phyloP scores from a whole-genome alignment of 257 asterid genomes.

The Rehmannia glutinosa region DNA sequence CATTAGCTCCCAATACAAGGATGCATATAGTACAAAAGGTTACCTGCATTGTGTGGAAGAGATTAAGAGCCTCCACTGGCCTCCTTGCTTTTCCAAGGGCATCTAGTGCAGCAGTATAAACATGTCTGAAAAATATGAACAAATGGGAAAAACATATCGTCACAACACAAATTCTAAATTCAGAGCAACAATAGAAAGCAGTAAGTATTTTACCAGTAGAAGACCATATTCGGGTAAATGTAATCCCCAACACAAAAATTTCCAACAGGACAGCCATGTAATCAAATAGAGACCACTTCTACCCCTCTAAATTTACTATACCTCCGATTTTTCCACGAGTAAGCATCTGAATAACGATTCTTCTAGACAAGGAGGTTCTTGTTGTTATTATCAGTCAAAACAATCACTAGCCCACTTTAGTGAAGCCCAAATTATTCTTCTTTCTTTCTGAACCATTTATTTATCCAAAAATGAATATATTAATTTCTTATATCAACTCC shows the following conservation, averaged over 20 bases:
- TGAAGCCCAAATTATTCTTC: no score
- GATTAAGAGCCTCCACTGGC: slow-evolving; percentile 91
- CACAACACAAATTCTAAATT: not conserved
- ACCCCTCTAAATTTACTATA: no score
- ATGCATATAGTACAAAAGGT: not conserved
- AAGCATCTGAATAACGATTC: no score
- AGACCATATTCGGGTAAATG: no score
- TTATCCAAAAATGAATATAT: not conserved
- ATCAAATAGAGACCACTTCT: no score
- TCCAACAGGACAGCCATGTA: no score
- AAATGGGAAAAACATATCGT: not conserved
- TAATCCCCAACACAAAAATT: no score
- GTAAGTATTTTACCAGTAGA: slow-evolving; percentile 7
- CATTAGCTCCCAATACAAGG: slow-evolving; percentile 6
- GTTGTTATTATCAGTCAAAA: no score
- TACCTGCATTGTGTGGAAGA: slow-evolving; percentile 85
- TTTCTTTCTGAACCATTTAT: no score
- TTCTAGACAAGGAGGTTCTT: no score
- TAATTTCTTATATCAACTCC: not conserved
- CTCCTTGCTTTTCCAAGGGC: slow-evolving; percentile 89
- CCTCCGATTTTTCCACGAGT: no score
- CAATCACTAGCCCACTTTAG: no score
- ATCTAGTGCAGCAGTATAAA: slow-evolving; percentile 83
- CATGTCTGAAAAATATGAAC: slow-evolving; percentile 36
- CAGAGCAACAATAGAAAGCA: not conserved